Base-by-base conservation (phyloP, 2,329 filamentous ascomycete genomes). In the Venturia asperata region DNA sequence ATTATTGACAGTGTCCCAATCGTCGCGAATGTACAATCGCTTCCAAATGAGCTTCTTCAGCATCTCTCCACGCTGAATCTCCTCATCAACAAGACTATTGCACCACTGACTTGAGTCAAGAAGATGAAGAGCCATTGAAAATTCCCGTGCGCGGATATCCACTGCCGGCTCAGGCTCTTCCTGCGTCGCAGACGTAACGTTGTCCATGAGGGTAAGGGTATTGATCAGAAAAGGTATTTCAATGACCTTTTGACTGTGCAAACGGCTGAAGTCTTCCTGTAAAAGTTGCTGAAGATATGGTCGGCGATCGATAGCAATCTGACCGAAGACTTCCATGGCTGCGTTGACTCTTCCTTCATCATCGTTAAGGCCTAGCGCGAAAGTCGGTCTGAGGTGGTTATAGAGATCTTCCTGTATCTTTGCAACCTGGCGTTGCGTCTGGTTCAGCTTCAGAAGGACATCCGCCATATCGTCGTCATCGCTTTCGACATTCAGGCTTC, bases 1-100 rank as follows among this genome's bases (percentile, higher is more conserved):
- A 69, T 90, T 86, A 72, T 94, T 93, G 72, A 95, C 83, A 66
- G 79, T 81, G 34, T 83, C 79, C 94, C 94, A 99, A 72, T 97
- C 85, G 74, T 97, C 92, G 62, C 87, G 85, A 69, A 93, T 83
- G 71, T 89, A 89, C 67, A 91, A 88, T 64, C 94, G 86, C 72
- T 94, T 88, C 94, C 94, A 99, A 68, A 97, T 90, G n/a, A 86
- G 75, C 67, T 79, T 80, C 62, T 84, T 77, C 43, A 82, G 73
- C 41, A 80, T 77, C 34, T 87, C 82, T 68, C 72, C 72, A 37
- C 30, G 52, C 6, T 58, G 27, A 27, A 71, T 71, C 19, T 70
- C 72, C 45, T 70, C 69, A 78, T 79, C 72, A 19, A 70, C 71
- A 37, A 70, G 68, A 78, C 79, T 70, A 75, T 80, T 70, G 81